These are phyloP conservation scores for Amesomyces nigricolor DNA, from an alignment of 2,329 filamentous ascomycete genomes.

Conservation along the genomic window DNA sequence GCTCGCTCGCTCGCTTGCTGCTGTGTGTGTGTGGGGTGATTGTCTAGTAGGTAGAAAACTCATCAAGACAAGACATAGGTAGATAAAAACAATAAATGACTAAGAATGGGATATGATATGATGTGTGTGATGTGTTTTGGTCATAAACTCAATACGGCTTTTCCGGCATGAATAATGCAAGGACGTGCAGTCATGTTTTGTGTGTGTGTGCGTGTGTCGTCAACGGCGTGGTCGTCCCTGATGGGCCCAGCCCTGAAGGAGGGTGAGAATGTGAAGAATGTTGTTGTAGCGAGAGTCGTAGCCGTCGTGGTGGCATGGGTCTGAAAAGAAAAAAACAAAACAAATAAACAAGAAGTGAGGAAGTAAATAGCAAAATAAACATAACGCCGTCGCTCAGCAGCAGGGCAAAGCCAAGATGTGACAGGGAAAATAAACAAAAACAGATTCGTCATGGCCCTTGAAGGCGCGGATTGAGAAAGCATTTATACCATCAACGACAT, in stretches of 20 bases:
- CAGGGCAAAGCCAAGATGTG: slow-evolving; percentile 20
- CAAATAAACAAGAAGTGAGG: neutral
- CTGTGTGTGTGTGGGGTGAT: slow-evolving; percentile 12
- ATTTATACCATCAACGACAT: slow-evolving; percentile 19
- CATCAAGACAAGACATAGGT: slow-evolving; percentile 14
- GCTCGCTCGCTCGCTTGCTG: neutral
- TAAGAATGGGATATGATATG: neutral
- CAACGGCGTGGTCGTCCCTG: slow-evolving; percentile 17
- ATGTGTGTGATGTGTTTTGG: neutral
- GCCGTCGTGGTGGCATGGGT: neutral
- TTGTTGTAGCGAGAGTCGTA: too few species aligned
- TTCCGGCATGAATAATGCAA: slow-evolving; percentile 20
- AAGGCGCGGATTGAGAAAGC: slow-evolving; percentile 26
- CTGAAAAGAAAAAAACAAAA: slow-evolving; percentile 12
- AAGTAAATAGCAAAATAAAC: slow-evolving; percentile 8
- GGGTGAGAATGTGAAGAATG: slow-evolving; percentile 1
- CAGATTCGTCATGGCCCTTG: slow-evolving; percentile 1
- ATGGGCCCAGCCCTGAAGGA: slow-evolving; percentile 24
- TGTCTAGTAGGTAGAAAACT: slow-evolving; percentile 20
- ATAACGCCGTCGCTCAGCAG: slow-evolving; percentile 27
- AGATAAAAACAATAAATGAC: neutral
- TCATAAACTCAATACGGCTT: slow-evolving; percentile 16
- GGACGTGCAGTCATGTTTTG: slow-evolving; percentile 29
- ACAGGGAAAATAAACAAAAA: slow-evolving; percentile 30
- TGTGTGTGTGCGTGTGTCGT: slow-evolving; percentile 10